Evolutionary conservation across 139 green algal genomes (phyloP), one percentile per base, ranked within the genome.

Genomic region (Micromonas commoda): DNA sequence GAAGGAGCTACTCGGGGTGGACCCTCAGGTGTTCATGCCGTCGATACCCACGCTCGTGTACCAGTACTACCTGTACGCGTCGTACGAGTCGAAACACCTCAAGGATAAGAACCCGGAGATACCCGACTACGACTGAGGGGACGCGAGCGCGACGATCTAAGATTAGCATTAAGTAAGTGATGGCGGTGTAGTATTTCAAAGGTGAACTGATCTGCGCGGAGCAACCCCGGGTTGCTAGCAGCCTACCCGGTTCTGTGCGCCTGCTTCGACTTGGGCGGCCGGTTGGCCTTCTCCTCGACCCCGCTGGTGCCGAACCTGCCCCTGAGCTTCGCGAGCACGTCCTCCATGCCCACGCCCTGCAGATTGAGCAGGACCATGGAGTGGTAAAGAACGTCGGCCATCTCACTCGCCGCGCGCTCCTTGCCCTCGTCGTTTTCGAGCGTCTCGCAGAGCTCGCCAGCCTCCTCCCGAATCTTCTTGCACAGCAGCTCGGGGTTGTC

Each of bases 361-460:
- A 74, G 6, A 71, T 71, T 61, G n/a, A 79, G 26, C 88, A 99
- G 84, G 38, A 98, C 95, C 86, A 99, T 92, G 37, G 90, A 85
- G 81, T 99, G 95, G 85, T 99, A 99, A 34, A 99, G 82, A 76
- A 99, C 85, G 86, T 99, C 95, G 2, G 95, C 95, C 78, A 90
- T 89, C 81, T 99, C 95, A 21, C 86, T 95, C 5, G 91, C 92
- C 0, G 90, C 85, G 0, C 94, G 75, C 79, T 98, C 90, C 34
- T 83, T 82, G 13, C 94, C 94, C 81, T 99, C 95, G 19, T 86
- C 60, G 9, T 87, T 61, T 81, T 97, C 91, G 73, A 93, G 81
- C 20, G 93, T 97, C 76, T 94, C 64, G 80, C 95, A 98, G 68
- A 98, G 90, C 89, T 98, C 94, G 0, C 87, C 91, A 28, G 94